Evolutionary conservation across 495 filamentous ascomycete genomes (phyloP).

Genomic region (Neohortaea acidophila): DNA sequence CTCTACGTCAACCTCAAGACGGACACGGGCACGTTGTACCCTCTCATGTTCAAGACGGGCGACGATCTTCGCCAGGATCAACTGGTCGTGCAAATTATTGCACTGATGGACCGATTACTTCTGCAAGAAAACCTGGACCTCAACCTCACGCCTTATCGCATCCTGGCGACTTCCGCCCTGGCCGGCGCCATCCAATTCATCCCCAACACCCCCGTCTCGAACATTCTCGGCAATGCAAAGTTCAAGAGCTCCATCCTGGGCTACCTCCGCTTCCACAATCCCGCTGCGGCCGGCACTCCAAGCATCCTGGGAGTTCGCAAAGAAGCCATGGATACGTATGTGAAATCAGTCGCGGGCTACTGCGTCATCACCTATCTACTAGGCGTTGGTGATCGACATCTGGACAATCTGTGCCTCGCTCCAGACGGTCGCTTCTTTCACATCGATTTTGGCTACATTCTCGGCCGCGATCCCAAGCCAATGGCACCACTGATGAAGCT

Average conservation of each 20-base stretch:
- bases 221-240: constrained; percentile 52
- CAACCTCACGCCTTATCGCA: constrained; percentile 87
- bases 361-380: constrained; percentile 98
- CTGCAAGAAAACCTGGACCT: constrained; percentile 95
- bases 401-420: constrained; percentile 86
- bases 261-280: constrained; percentile 81
- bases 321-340: constrained; percentile 86
- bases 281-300: constrained; percentile 56
- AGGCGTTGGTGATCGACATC: constrained; percentile 91
- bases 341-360: constrained; percentile 93
- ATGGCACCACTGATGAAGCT: constrained; percentile 96
- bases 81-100: constrained; percentile 95
- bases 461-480: constrained; percentile 92
- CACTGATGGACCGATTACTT: constrained; percentile 90
- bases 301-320: constrained; percentile 60
- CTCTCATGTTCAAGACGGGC: constrained; percentile 91
- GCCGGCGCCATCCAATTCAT: constrained; percentile 90
- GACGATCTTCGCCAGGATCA: constrained; percentile 97
- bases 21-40: constrained; percentile 56
- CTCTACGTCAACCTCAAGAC: constrained; percentile 87
- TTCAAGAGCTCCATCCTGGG: constrained; percentile 67
- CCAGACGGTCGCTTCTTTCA: constrained; percentile 96
- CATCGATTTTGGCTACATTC: constrained; percentile 93
- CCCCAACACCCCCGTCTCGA: constrained; percentile 65
- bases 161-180: constrained; percentile 77